These are phyloP conservation scores for Xenosphaeropsis pyriputrescens DNA, from an alignment of 2,329 filamentous ascomycete genomes.

Conservation along the genomic window DNA sequence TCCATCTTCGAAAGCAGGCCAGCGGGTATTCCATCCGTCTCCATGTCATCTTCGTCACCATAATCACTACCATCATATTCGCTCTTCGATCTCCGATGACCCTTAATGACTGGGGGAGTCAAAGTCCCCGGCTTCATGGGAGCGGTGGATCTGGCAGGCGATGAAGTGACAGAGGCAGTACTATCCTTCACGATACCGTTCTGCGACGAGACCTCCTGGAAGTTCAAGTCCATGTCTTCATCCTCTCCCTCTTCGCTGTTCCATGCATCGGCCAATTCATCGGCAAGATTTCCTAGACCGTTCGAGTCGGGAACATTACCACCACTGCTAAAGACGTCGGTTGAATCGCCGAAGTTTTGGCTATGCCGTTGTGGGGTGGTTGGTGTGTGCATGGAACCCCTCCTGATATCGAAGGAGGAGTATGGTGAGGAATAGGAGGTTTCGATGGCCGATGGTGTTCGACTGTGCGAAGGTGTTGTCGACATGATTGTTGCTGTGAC, in stretches of 20 bases:
- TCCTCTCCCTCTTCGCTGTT: constrained; percentile 49
- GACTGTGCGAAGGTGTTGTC: too few relatives aligned
- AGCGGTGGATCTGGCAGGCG: constrained; percentile 5
- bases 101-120: constrained; percentile 9
- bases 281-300: constrained; percentile 63
- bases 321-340: constrained; percentile 18
- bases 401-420: too few relatives aligned
- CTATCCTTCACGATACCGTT: constrained; percentile 19
- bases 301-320: constrained; percentile 26
- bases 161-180: constrained; percentile 16
- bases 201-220: constrained; percentile 16
- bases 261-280: constrained; percentile 65
- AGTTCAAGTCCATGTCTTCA: constrained; percentile 29
- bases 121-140: constrained; percentile 9
- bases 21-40: constrained; percentile 51
- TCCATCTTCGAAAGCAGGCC: constrained; percentile 57
- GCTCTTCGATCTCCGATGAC: constrained; percentile 36
- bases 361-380: constrained; percentile 11
- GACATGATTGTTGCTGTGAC: too few relatives aligned
- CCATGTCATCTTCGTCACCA: constrained; percentile 56
- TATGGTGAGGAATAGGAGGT: too few relatives aligned
- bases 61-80: constrained; percentile 64
- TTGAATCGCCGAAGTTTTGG: constrained; percentile 11
- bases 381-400: constrained; percentile 13
- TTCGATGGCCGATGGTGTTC: too few relatives aligned